phyloP scores from a whole-genome alignment of 1,139 yeast species.

The Debaryomyces sp. region DNA sequence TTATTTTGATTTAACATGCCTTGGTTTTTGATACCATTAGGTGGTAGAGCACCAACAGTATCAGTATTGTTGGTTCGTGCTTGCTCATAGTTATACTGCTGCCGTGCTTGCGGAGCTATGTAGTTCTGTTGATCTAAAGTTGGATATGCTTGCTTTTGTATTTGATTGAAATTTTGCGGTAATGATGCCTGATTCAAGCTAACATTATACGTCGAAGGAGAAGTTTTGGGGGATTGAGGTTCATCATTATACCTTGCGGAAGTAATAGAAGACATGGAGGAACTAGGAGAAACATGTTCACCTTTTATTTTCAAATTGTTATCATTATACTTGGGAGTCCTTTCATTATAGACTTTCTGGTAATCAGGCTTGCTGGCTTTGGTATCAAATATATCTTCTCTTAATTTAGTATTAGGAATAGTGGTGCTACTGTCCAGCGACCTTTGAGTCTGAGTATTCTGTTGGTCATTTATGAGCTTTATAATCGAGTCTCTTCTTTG shows the following conservation, averaged over 20 bases:
- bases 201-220: slow-evolving; percentile 30
- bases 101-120: background rate
- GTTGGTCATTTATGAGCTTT: slow-evolving; percentile 40
- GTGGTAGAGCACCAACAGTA: background rate
- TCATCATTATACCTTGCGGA: slow-evolving; percentile 35
- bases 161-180: slow-evolving; percentile 11
- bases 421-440: slow-evolving; percentile 12
- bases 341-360: background rate
- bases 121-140: slow-evolving; percentile 1
- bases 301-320: slow-evolving; percentile 6
- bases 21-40: background rate
- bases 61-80: background rate
- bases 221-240: slow-evolving; percentile 48
- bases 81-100: background rate
- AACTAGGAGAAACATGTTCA: slow-evolving; percentile 33
- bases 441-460: slow-evolving; percentile 17
- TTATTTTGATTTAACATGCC: background rate
- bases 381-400: slow-evolving; percentile 49
- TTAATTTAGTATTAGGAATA: slow-evolving; percentile 24
- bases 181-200: slow-evolving; percentile 11
- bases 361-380: background rate
- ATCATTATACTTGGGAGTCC: background rate
- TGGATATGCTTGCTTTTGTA: background rate
- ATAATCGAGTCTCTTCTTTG: slow-evolving; percentile 48
- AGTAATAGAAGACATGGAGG: slow-evolving; percentile 39